These are phyloP conservation scores for Acacia concinna DNA, from an alignment of 331 rosid species.

Conservation along the genomic window DNA sequence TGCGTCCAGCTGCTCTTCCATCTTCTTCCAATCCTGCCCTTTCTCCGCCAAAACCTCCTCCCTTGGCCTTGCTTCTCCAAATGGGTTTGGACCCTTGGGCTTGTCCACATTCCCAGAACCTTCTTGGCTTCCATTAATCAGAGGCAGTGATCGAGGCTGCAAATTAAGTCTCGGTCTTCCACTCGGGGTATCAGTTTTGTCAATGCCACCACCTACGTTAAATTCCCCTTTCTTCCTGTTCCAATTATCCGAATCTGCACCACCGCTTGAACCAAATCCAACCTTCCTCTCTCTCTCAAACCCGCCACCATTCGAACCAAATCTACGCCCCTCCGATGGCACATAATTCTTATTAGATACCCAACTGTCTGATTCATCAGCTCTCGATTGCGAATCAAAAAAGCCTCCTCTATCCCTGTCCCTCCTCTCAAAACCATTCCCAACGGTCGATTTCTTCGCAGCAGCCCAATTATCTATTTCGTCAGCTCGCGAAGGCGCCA, in stretches of 20 bases:
- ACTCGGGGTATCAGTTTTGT: conserved; percentile 4
- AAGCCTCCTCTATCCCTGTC: conserved; percentile 57
- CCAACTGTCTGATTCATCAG: conserved; percentile 94
- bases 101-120: conserved; percentile 38
- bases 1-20: conserved; percentile 63
- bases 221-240: conserved; percentile 52
- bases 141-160: conserved; percentile 67
- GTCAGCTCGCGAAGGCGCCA: conserved; percentile 74
- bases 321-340: conserved; percentile 64
- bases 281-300: conserved; percentile 62
- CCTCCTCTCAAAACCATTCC: conserved; percentile 67
- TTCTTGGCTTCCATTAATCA: conserved; percentile 42
- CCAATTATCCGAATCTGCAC: conserved; percentile 72
- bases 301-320: conserved; percentile 40
- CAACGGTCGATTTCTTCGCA: conserved; percentile 56
- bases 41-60: conserved; percentile 94
- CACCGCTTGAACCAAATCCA: conserved; percentile 59
- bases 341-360: conserved; percentile 54
- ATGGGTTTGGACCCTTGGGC: conserved; percentile 70
- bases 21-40: conserved; percentile 75
- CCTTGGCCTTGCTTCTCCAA: conserved; percentile 94
- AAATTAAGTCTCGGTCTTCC: conserved; percentile 72
- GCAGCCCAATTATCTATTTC: conserved; percentile 86
- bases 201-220: conserved; percentile 37
- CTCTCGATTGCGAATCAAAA: conserved; percentile 80